phyloP scores from a whole-genome alignment of 495 filamentous ascomycete species.

The Cenococcum geophilum region DNA sequence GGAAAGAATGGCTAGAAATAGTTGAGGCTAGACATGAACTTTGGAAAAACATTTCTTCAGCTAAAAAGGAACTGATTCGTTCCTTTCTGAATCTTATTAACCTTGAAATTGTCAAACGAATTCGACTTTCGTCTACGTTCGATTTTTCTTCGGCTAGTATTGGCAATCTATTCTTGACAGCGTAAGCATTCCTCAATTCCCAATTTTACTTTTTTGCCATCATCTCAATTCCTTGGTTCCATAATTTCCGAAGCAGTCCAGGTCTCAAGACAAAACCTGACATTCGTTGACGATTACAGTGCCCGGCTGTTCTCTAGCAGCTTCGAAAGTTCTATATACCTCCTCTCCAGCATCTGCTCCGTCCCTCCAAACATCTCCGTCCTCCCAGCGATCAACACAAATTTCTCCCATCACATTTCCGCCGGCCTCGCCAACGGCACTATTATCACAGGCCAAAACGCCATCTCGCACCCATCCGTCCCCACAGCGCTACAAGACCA shows the following conservation, averaged over 20 bases:
- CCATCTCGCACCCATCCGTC: conserved; percentile 77
- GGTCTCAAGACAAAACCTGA: background rate
- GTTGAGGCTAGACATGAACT: conserved; percentile 71
- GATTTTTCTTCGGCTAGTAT: conserved; percentile 83
- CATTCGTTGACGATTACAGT: conserved; percentile 12
- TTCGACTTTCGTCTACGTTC: conserved; percentile 71
- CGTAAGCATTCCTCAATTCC: conserved; percentile 59
- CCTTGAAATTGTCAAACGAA: conserved; percentile 82
- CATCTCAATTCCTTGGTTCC: background rate
- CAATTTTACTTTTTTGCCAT: background rate
- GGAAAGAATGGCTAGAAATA: conserved; percentile 79
- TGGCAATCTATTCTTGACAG: conserved; percentile 91
- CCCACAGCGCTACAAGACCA: conserved; percentile 42
- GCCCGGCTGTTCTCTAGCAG: conserved; percentile 40
- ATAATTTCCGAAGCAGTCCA: background rate
- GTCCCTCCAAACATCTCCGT: conserved; percentile 70
- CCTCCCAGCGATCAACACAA: conserved; percentile 85
- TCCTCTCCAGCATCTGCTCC: conserved; percentile 62
- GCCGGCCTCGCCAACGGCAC: conserved; percentile 71
- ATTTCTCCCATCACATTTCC: conserved; percentile 89
- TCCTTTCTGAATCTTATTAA: conserved; percentile 84
- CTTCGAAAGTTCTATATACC: conserved; percentile 41
- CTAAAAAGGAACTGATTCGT: conserved; percentile 87
- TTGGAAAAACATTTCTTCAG: conserved; percentile 69
- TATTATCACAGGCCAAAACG: conserved; percentile 84